Percentiles rank a stretch among this genome's conserved stretches.
These are phyloP conservation scores for Mycena sp. DNA, from an alignment of 1,284 basidiomycete genomes.

Conservation along the genomic window DNA sequence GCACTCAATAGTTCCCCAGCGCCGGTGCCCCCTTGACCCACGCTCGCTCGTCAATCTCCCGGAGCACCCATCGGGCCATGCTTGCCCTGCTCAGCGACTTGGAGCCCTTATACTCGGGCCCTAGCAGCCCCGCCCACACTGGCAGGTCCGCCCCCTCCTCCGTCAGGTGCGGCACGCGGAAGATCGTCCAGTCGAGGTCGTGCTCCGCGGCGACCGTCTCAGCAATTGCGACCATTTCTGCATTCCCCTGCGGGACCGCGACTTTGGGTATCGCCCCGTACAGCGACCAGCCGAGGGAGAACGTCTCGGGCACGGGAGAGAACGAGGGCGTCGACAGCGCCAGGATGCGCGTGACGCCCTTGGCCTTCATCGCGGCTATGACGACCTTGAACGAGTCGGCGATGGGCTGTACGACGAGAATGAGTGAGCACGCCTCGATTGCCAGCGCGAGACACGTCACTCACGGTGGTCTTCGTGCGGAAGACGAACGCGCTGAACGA, in stretches of 20 bases:
- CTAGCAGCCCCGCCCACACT: constrained; percentile 67
- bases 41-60: constrained; percentile 61
- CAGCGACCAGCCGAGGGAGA: constrained; percentile 55
- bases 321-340: constrained; percentile 64
- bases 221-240: constrained; percentile 58
- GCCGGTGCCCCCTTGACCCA: constrained; percentile 56
- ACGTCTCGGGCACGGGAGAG: constrained; percentile 60
- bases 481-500: constrained; percentile 6
- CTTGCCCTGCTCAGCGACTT: constrained; percentile 55
- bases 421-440: no score
- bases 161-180: constrained; percentile 67
- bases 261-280: constrained; percentile 35
- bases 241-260: constrained; percentile 25
- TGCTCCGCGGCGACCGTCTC: constrained; percentile 58
- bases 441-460: no score
- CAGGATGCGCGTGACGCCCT: constrained; percentile 64
- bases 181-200: constrained; percentile 67
- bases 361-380: constrained; percentile 62
- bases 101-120: constrained; percentile 47
- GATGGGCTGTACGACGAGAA: constrained; percentile 61
- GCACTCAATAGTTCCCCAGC: constrained; percentile 5
- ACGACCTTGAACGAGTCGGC: constrained; percentile 65
- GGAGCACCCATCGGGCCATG: constrained; percentile 65
- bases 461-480: constrained; percentile 4
- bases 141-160: constrained; percentile 53